Base-by-base conservation (phyloP, 495 filamentous ascomycete species). In the Annulohypoxylon bovei region DNA sequence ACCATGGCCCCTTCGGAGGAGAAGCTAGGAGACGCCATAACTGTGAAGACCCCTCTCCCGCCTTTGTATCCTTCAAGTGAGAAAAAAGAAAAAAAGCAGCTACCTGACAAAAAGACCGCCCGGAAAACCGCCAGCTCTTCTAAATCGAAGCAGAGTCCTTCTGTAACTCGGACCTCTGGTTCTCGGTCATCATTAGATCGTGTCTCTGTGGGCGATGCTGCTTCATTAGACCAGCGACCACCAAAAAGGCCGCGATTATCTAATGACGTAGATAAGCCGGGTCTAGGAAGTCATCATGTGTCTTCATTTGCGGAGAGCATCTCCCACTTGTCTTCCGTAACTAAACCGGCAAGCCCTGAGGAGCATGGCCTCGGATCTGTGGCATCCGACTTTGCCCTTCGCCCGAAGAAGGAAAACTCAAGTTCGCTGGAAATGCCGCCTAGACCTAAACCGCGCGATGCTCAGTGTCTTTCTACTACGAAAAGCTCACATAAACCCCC, bases 301-400 rank as follows among this genome's bases (percentile, higher is more conserved):
- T 32, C 71, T 20, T 59, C 68, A 4, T 52, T 57, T 44, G 50
- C 58, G 18, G 65, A 66, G 16, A 64, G 35, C 20, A 60, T 44
- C 3, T 44, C 65, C 42, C 47, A 42, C 20, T n/a, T 30, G 46
- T 33, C 60, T 44, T 49, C 60, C 11, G 52, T 37, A 47, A 40
- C 42, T 40, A 55, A 47, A 27, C 47, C 58, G 28, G 20, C 46
- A 20, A 40, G 47, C 30, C n/a, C 39, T 58, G 57, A 65, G 35
- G 56, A 67, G 22, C 37, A 35, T 20, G 54, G 58, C 44, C 40
- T 49, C 40, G 68, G 27, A 64, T 64, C 63, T 49, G 65, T 54
- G 49, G 25, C 68, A 44, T 67, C 73, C 30, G 67, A 73, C 62
- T 77, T 77, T 69, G 67, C 72, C 27, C 72, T 77, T 18, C 75